Evolutionary conservation across 148 eudicot genomes (phyloP), one percentile per base, ranked within the genome.

Genomic region (Camellia lanceoleosa): DNA sequence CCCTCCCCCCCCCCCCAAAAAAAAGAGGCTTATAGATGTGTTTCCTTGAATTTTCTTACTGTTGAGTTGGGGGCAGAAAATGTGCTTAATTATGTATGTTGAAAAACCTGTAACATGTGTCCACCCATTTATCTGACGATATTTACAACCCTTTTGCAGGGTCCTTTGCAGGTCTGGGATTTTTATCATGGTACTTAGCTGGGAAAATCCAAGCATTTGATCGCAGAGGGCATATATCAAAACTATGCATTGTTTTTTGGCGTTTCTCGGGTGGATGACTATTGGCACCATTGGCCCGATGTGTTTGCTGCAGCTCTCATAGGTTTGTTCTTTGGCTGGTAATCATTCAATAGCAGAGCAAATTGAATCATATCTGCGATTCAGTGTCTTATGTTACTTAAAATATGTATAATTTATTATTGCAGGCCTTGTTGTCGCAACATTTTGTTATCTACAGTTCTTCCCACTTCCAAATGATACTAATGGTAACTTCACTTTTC

Each of bases 201-300:
- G 98, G 92, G 11, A 96, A 96, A 80, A 81, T 90, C 72, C 83
- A 84, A 76, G 97, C 72, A 61, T 96, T 93, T 71, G 93, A 93
- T 78, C 85, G 79, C 6, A 89, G 77, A 68, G 99, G 99, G 9
- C 98, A 93, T 77, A 89, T 88, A 0, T 92, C 93, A 65, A 96
- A 91, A 79, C 87, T 93, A 16, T 93, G 98, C 80, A 41, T 93
- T 6, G 84, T 90, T 74, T 78, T 95, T 38, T 18, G 99, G 89
- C 20, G 87, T 92, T 79, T 96, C 99, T 44, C 91, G 98, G 23
- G 99, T 96, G 38, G 98, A 91, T 86, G 99, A 96, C 73, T 96
- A 93, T 62, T 93, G 98, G 98, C 99, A 96, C 76, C 99, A 96
- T 49, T 96, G 99, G 99, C 88, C 86, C 56, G 98, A 94, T 65